These are phyloP conservation scores for Quercus dentata DNA, from an alignment of 306 rosid species.

Conservation along the genomic window DNA sequence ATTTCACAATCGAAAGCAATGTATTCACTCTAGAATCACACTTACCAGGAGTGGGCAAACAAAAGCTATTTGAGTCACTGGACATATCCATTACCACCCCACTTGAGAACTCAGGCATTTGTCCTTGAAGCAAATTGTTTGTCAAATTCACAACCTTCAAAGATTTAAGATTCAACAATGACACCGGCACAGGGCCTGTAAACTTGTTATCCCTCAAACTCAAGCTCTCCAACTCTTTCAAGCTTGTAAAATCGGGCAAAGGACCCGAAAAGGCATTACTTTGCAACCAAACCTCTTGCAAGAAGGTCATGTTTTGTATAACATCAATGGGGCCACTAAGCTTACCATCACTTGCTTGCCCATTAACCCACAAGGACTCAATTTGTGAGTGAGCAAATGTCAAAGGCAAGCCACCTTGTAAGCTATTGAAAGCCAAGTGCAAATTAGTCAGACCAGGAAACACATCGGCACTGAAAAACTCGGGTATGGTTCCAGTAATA, in stretches of 20 bases:
- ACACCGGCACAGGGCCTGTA: conserved; percentile 66
- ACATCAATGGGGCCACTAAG: conserved; percentile 55
- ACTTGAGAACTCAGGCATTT: conserved; percentile 50
- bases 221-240: conserved; percentile 48
- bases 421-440: conserved; percentile 68
- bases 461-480: conserved; percentile 38
- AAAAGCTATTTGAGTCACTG: conserved; percentile 61
- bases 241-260: conserved; percentile 60
- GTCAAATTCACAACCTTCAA: conserved; percentile 66
- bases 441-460: conserved; percentile 53
- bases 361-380: conserved; percentile 80
- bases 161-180: conserved; percentile 50
- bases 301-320: conserved; percentile 62
- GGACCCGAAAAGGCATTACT: conserved; percentile 63
- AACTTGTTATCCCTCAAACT: conserved; percentile 72
- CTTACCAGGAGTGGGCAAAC: conserved; percentile 49
- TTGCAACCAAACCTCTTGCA: conserved; percentile 80
- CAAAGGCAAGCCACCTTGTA: conserved; percentile 58
- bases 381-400: conserved; percentile 48
- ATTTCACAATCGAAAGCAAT: conserved; percentile 49
- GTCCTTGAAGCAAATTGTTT: conserved; percentile 69
- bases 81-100: conserved; percentile 60
- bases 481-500: conserved; percentile 56
- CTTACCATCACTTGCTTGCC: conserved; percentile 50
- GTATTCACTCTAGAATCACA: conserved; percentile 58